phyloP scores from a whole-genome alignment of 2,329 filamentous ascomycete species.

The Colletotrichum lupini region DNA sequence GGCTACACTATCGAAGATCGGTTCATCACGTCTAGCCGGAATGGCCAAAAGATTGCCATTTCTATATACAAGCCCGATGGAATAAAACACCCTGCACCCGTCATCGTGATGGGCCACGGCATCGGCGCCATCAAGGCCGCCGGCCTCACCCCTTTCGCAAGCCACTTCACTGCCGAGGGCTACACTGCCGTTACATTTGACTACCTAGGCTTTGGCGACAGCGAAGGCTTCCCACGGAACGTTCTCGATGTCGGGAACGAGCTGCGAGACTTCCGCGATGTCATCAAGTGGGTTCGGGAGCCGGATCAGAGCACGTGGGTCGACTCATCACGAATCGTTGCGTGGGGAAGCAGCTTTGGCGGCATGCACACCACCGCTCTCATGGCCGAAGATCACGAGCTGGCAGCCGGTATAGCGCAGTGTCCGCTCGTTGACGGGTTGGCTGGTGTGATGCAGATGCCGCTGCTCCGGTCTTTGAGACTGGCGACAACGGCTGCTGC shows the following conservation, averaged over 20 bases:
- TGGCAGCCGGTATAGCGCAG: constrained; percentile 24
- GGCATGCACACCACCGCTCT: constrained; percentile 28
- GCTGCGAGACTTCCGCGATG: constrained; percentile 28
- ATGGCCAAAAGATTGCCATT: constrained; percentile 12
- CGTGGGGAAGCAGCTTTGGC: constrained; percentile 30
- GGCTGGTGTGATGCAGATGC: constrained; percentile 15
- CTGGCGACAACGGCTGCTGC: constrained; percentile 2
- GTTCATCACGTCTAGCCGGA: constrained; percentile 18
- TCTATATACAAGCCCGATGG: constrained; percentile 31
- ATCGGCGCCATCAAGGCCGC: constrained; percentile 31
- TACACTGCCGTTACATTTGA: constrained; percentile 28
- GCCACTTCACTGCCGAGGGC: constrained; percentile 20
- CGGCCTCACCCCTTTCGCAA: constrained; percentile 17
- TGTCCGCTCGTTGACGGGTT: constrained; percentile 22
- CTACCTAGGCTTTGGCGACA: constrained; percentile 28
- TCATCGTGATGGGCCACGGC: constrained; percentile 26
- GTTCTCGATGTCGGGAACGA: constrained; percentile 13
- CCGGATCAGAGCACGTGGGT: constrained; percentile 10
- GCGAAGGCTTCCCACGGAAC: constrained; percentile 23
- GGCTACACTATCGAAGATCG: constrained; percentile 26
- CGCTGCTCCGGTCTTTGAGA: constrained; percentile 10
- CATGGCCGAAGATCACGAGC: constrained; percentile 16
- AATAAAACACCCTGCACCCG: neutral
- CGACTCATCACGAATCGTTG: constrained; percentile 19
- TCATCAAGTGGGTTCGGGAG: constrained; percentile 18